Evolutionary conservation across 257 asterid genomes (phyloP), one percentile per base, ranked within the genome.

Genomic region (Solanum medicagineum): DNA sequence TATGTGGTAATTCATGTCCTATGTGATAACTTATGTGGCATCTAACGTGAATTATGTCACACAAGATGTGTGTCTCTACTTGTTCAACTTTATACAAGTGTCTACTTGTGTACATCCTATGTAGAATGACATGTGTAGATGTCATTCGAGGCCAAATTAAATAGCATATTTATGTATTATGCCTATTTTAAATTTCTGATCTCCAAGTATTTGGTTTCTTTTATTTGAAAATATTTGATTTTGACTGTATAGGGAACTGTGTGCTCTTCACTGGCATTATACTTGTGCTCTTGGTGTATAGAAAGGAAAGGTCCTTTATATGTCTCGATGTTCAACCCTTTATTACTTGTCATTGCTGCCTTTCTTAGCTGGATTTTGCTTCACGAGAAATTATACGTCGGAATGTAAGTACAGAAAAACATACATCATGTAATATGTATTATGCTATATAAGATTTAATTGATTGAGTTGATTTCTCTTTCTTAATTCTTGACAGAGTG

Each of bases 281-380:
- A 94, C 91, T 84, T 93, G 4, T 91, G 91, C 93, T 68, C 97
- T 2, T 93, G 95, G 95, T 95, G 98, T 56, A 87, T 93, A 26
- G 92, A 90, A 85, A 93, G 88, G 88, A 95, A 92, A 89, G 97
- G 98, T 20, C 98, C 97, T 42, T 87, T 95, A 1, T 95, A 93
- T 14, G 97, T 95, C 10, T 93, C 97, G 1, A 95, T 96, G 60
- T 96, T 96, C 88, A 93, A 93, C 85, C 99, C 98, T 0, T 88
- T 93, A 93, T 87, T 93, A 17, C 97, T 96, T 1, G 95, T 96
- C 12, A 90, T 96, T 44, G 97, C 93, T 84, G 97, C 99, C 6
- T 81, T 93, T 56, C 92, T 96, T 80, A 96, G 98, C 16, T 96
- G 99, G 98, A 93, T 92, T 68, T 68, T 96, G 26, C 94, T 96